Base-by-base conservation (phyloP, 768 basidiomycete species). In the Exidia glandulosa region DNA sequence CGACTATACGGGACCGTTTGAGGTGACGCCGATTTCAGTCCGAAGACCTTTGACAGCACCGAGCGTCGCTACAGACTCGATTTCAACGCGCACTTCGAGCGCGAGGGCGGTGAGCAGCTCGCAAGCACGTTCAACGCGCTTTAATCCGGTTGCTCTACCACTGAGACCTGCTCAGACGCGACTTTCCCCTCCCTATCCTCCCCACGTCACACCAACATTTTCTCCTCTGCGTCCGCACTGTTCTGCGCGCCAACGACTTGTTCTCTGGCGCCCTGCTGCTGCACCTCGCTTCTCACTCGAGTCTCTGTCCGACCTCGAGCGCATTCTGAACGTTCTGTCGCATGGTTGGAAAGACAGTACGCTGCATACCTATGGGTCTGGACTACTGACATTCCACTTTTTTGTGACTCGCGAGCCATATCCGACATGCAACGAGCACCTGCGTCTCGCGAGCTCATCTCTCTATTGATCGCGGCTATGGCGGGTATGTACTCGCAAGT, bases 381-480 rank as follows among this genome's bases (percentile, higher is more conserved):
- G 78, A 0, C 66, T 81, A 0, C 65, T 77, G 0, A 59, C 66
- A 0, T 81, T 54, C 41, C 79, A 80, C 29, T 63, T 0, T 79
- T 71, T 56, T 79, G 78, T 56, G 74, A 76, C 61, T 5, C 34
- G 0, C 60, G 61, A 2, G 27, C 29, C 3, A 66, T 78, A 1
- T 57, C 72, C 1, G 77, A 81, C 50, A 3, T n/a, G 0, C 52
- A 69, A 9, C 57, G 73, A 1, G 68, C 68, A 0, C 79, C 76
- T 0, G 69, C 66, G 0, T 55, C 25, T 2, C 57, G 55, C 2
- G 33, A 36, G 0, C 58, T 79, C 0, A 23, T 81, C 0, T 23
- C 32, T 0, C n/a, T 56, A 3, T 69, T 66, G 54, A 29, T 69
- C 30, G 3, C 66, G 2, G 16, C 27, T 2, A 34, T 63, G 2